Evolutionary conservation across 1,284 basidiomycete genomes (phyloP), one percentile per base, ranked within the genome.

Genomic region (Papiliotrema flavescens): DNA sequence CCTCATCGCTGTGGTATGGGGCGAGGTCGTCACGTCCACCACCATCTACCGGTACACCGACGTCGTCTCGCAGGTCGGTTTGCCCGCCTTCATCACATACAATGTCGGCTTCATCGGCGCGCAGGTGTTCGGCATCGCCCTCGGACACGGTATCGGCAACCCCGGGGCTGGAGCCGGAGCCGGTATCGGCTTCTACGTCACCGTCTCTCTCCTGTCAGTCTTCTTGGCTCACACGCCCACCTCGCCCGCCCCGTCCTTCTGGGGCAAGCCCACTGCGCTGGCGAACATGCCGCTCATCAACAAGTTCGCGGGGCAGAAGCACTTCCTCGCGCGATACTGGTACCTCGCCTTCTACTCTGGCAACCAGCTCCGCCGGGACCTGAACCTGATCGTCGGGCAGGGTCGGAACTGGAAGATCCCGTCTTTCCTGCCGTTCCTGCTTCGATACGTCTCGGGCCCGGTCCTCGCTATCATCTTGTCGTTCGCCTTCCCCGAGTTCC

Each of bases 321-420:
- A 40, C 15, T 54, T 36, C 50, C 22, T 54, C 19, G 54, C 49
- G 17, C 36, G 51, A 14, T 64, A 59, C 49, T 64, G 53, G 52
- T 64, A 64, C 35, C 55, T 64, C 15, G 62, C 62, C n/a, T 61
- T 64, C 47, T 64, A 64, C 54, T 58, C 59, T 17, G 62, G 59
- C 11, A 64, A 64, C 50, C 62, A 64, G 47, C 52, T 64, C 13
- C 55, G 62, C 4, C 59, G 62, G 13, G 62, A 64, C 50, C 55
- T 64, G 15, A 64, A 64, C 47, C 47, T 59, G 20, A 58, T 64
- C 20, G 59, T 64, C 6, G 62, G 62, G 1, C 35, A 36, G 15
- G 59, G 59, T 14, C 35, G 45, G 14, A 64, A 64, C 51, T 64
- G 62, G 62, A 55, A 48, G n/a, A 64, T 64, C 45, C 62, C 62